Evolutionary conservation across 108 stramenopile genomes (phyloP).

Genomic region (Skeletonema potamos): DNA sequence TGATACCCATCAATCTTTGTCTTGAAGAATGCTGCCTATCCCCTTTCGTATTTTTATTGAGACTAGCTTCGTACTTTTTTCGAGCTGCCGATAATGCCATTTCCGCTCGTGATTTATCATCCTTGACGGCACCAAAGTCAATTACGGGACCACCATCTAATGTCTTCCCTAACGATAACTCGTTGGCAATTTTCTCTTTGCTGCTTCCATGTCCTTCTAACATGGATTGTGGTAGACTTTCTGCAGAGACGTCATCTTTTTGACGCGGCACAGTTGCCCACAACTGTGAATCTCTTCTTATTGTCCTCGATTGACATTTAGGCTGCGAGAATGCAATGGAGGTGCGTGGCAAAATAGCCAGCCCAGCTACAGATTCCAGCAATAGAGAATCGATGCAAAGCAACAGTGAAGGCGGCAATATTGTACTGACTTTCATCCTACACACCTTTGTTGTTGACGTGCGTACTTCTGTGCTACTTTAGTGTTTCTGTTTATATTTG

Average conservation of each 20-base stretch:
- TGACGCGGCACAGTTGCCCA: conserved; percentile 1
- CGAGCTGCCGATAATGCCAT: conserved; percentile 63
- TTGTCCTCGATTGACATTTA: background rate
- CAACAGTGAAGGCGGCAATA: background rate
- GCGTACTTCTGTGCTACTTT: background rate
- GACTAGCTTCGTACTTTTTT: conserved; percentile 40
- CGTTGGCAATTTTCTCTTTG: conserved; percentile 57
- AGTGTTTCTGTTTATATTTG: background rate
- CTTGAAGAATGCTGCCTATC: background rate
- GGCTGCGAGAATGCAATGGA: background rate
- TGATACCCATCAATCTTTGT: conserved; percentile 77
- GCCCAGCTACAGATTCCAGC: background rate
- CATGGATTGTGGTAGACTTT: background rate
- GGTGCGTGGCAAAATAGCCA: background rate
- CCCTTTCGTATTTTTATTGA: background rate
- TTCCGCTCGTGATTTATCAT: conserved; percentile 71
- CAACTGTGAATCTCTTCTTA: background rate
- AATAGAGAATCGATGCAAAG: background rate
- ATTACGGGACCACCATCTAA: conserved; percentile 82
- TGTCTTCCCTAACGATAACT: conserved; percentile 61
- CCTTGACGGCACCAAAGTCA: conserved; percentile 80
- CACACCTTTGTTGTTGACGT: background rate
- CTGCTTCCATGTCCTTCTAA: conserved; percentile 4
- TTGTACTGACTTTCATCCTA: conserved; percentile 1
- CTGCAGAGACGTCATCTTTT: background rate